A percentile compares a stretch with the other conserved stretches of the same genome.
phyloP scores from a whole-genome alignment of 108 stramenopile species.

The Poteriospumella lacustris region DNA sequence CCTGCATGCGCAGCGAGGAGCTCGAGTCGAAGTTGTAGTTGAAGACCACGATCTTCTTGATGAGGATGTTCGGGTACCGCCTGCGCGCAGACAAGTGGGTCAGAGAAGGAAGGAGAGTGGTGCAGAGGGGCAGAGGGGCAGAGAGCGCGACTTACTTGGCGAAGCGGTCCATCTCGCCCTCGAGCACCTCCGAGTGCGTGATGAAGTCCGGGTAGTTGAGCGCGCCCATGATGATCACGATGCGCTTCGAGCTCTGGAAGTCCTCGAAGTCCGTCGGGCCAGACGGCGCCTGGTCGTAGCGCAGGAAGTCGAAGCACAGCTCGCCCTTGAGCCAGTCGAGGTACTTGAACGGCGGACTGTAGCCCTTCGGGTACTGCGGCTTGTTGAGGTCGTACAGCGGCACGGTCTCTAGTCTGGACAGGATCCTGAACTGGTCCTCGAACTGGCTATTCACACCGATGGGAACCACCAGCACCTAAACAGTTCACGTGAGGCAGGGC shows the following conservation, averaged over 20 bases:
- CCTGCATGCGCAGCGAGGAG: background rate
- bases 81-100: background rate
- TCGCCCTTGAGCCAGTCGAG: background rate
- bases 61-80: background rate
- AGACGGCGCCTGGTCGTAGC: background rate
- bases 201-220: conserved; percentile 22
- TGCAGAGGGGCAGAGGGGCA: background rate
- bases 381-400: conserved; percentile 9
- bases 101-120: background rate
- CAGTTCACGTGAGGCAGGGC: no score
- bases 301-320: background rate
- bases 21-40: background rate
- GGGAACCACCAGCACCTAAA: conserved; percentile 15
- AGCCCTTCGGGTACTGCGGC: background rate
- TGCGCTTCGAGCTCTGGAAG: conserved; percentile 14
- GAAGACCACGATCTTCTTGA: conserved; percentile 2
- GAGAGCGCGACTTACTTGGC: background rate
- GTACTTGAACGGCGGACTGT: background rate
- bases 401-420: background rate
- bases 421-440: conserved; percentile 2
- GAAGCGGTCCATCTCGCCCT: background rate
- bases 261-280: background rate
- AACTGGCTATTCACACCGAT: background rate
- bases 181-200: background rate
- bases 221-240: conserved; percentile 17